Evolutionary conservation across 495 filamentous ascomycete genomes (phyloP).

Genomic region (Neurospora sp.): DNA sequence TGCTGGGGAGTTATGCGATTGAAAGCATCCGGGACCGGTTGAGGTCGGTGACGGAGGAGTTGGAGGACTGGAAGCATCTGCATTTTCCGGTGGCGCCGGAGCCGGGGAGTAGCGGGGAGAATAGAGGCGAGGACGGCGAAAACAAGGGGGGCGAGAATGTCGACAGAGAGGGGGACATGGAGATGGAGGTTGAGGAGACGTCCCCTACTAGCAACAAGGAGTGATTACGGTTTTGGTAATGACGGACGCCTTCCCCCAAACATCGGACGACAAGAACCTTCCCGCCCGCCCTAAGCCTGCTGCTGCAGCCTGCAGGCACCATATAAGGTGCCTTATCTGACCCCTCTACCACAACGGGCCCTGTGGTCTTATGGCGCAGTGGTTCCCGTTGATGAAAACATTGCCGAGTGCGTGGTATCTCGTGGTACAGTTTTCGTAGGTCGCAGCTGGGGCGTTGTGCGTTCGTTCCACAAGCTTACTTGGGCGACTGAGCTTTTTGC

Average conservation of each 20-base stretch:
- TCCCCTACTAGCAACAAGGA: not conserved
- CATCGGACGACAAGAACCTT: not conserved
- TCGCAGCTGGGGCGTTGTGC: not conserved
- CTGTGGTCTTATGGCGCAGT: not conserved
- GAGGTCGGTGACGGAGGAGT: constrained; percentile 85
- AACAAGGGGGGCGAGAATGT: not conserved
- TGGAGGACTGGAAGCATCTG: constrained; percentile 82
- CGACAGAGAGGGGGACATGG: not conserved
- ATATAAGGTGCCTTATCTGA: not conserved
- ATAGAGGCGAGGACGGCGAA: not conserved
- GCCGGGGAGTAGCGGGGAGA: not conserved
- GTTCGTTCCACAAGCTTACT: not conserved
- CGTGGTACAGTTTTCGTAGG: not conserved
- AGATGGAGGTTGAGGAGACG: not conserved
- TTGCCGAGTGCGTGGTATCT: not conserved
- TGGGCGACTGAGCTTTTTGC: not conserved
- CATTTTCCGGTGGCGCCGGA: constrained; percentile 44
- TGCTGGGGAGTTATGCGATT: constrained; percentile 86
- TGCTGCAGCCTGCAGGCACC: not conserved
- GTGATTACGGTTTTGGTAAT: not conserved
- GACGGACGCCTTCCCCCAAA: not conserved
- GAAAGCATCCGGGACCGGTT: constrained; percentile 88
- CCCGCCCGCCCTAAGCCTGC: not conserved
- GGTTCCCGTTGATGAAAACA: not conserved
- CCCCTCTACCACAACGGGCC: not conserved